Evolutionary conservation across 345 rosid species (phyloP).

Genomic region (Lenwebbia sp.): DNA sequence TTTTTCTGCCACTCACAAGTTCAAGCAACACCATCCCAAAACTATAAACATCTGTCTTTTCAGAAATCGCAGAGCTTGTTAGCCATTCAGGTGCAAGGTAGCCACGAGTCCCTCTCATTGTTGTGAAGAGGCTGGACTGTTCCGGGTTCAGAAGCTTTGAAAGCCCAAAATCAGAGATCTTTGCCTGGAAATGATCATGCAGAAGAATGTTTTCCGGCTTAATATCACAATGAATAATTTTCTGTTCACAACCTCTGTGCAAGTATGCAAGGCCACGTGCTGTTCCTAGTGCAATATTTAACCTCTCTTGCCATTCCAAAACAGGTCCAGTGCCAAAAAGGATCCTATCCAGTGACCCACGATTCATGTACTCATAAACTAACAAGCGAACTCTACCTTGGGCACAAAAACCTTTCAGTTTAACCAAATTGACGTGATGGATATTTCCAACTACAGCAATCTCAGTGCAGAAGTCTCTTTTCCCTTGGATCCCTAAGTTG

Average conservation of each 20-base stretch:
- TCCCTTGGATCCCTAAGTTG: conserved; percentile 51
- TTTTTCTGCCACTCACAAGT: conserved; percentile 67
- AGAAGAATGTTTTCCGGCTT: conserved; percentile 73
- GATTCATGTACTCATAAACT: conserved; percentile 72
- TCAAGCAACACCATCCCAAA: conserved; percentile 81
- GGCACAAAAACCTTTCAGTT: conserved; percentile 68
- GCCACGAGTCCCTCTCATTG: conserved; percentile 86
- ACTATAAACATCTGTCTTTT: conserved; percentile 80
- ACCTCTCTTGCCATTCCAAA: conserved; percentile 74
- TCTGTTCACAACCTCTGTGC: conserved; percentile 61
- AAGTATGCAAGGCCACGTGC: conserved; percentile 78
- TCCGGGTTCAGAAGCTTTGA: conserved; percentile 58
- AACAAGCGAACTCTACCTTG: conserved; percentile 49
- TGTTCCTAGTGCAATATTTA: conserved; percentile 55
- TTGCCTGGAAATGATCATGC: conserved; percentile 53
- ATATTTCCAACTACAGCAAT: conserved; percentile 65
- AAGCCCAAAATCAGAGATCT: conserved; percentile 68
- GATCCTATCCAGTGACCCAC: conserved; percentile 52
- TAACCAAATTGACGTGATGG: conserved; percentile 70
- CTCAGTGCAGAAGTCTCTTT: conserved; percentile 67
- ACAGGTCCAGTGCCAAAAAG: conserved; percentile 40
- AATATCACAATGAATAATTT: conserved; percentile 64
- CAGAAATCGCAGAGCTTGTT: conserved; percentile 62
- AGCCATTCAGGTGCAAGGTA: conserved; percentile 86
- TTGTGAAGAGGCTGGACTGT: conserved; percentile 59